phyloP scores from a whole-genome alignment of 768 basidiomycete genomes.

The Kwoniella sp. region DNA sequence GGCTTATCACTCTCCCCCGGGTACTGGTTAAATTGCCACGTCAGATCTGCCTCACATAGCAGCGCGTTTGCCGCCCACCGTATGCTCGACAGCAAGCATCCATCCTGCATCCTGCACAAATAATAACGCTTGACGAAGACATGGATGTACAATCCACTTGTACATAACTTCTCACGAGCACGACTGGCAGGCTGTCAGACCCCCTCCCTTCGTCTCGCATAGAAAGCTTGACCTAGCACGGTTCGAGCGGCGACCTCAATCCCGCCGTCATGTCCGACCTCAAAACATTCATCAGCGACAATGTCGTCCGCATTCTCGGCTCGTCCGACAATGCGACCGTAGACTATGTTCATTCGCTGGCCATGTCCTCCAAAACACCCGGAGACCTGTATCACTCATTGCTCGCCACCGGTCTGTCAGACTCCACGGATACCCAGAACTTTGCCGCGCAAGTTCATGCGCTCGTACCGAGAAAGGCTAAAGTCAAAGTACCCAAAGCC shows the following conservation, averaged over 20 bases:
- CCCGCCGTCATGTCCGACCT: conserved; percentile 38
- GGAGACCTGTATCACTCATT: conserved; percentile 77
- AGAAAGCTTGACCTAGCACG: no score
- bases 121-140: no score
- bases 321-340: conserved; percentile 80
- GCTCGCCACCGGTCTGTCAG: conserved; percentile 74
- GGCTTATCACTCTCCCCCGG: conserved; percentile 4
- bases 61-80: no score
- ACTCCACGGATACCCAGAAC: conserved; percentile 74
- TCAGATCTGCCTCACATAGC: no score
- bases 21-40: no score
- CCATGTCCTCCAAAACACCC: conserved; percentile 79
- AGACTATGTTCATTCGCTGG: conserved; percentile 83
- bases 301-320: conserved; percentile 66
- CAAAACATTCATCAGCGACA: conserved; percentile 57
- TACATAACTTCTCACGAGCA: no score
- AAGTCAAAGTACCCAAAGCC: conserved; percentile 64
- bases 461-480: conserved; percentile 75
- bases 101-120: no score
- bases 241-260: neutral
- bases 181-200: no score
- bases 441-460: conserved; percentile 78
- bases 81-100: no score
- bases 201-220: no score
- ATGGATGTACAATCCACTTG: no score